Percentiles rank a stretch among this genome's conserved stretches.
Evolutionary conservation across 2,329 filamentous ascomycete species (phyloP).

Genomic region (Microcera coccophila): DNA sequence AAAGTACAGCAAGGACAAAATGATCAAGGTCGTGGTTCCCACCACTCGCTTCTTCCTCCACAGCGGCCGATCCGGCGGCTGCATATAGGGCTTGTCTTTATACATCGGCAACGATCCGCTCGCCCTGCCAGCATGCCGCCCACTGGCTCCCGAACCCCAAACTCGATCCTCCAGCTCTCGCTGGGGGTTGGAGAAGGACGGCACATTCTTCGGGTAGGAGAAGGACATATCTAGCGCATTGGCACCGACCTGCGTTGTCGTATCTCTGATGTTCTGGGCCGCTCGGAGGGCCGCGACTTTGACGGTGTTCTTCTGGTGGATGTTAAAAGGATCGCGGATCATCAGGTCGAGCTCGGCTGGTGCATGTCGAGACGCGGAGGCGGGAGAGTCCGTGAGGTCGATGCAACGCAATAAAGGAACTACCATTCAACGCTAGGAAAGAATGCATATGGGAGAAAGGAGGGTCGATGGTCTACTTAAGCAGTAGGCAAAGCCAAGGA

Average conservation of each 20-base stretch:
- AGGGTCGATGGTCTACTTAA: too few relatives aligned
- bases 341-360: constrained; percentile 28
- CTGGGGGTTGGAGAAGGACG: constrained; percentile 62
- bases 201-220: constrained; percentile 64
- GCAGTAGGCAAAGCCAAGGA: background rate
- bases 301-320: constrained; percentile 44
- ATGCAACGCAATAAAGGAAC: background rate
- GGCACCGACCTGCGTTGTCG: constrained; percentile 47
- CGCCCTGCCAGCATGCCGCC: constrained; percentile 31
- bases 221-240: constrained; percentile 58
- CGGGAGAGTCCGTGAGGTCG: background rate
- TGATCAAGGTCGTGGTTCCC: constrained; percentile 47
- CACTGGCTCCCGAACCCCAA: constrained; percentile 52
- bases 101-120: constrained; percentile 89
- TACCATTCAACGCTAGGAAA: background rate
- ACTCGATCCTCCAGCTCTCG: constrained; percentile 62
- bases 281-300: constrained; percentile 45
- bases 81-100: constrained; percentile 93
- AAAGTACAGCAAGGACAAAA: constrained; percentile 65
- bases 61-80: constrained; percentile 53
- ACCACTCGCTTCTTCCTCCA: constrained; percentile 62
- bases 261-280: constrained; percentile 42
- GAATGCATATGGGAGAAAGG: background rate
- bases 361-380: constrained; percentile 24
- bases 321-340: constrained; percentile 45